Percentiles rank a stretch among this genome's conserved stretches.
Evolutionary conservation across 768 basidiomycete species (phyloP).

Genomic region (Kondoa subrosea): DNA sequence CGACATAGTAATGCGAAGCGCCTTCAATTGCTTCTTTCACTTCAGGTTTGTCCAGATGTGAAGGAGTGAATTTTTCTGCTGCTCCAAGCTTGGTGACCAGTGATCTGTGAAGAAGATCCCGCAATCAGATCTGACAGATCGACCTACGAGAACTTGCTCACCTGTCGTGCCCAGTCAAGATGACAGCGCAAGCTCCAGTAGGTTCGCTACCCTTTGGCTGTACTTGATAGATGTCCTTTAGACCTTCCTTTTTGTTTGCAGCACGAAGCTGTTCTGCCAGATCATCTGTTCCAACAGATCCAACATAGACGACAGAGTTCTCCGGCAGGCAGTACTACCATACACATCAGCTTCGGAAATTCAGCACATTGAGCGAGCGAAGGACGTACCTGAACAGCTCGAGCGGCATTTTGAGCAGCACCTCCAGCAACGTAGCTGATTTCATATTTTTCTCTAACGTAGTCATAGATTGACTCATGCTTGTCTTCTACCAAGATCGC

Average conservation of each 20-base stretch:
- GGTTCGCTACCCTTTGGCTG: slow-evolving; percentile 50
- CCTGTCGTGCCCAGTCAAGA: slow-evolving; percentile 87
- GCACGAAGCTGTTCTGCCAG: slow-evolving; percentile 70
- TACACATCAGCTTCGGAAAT: not conserved
- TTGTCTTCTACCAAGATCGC: slow-evolving; percentile 85
- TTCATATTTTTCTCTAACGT: slow-evolving; percentile 55
- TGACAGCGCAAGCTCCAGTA: slow-evolving; percentile 91
- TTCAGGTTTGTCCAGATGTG: slow-evolving; percentile 57
- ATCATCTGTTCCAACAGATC: slow-evolving; percentile 84
- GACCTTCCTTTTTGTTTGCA: slow-evolving; percentile 82
- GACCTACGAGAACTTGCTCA: slow-evolving; percentile 32
- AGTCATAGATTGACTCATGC: slow-evolving; percentile 70
- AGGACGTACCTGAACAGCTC: slow-evolving; percentile 71
- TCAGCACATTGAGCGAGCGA: not conserved
- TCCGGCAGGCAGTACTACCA: slow-evolving; percentile 68
- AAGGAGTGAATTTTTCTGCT: slow-evolving; percentile 72
- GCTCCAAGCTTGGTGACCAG: slow-evolving; percentile 78
- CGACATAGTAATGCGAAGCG: slow-evolving; percentile 81
- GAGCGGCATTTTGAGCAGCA: slow-evolving; percentile 88
- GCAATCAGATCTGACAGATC: not conserved
- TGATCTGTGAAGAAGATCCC: slow-evolving; percentile 45
- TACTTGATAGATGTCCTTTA: slow-evolving; percentile 75
- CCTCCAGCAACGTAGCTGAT: slow-evolving; percentile 91
- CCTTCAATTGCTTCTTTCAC: slow-evolving; percentile 60
- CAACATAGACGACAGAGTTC: slow-evolving; percentile 77